Evolutionary conservation across 352 stramenopile genomes (phyloP).

Genomic region (Phytophthora pistaciae): DNA sequence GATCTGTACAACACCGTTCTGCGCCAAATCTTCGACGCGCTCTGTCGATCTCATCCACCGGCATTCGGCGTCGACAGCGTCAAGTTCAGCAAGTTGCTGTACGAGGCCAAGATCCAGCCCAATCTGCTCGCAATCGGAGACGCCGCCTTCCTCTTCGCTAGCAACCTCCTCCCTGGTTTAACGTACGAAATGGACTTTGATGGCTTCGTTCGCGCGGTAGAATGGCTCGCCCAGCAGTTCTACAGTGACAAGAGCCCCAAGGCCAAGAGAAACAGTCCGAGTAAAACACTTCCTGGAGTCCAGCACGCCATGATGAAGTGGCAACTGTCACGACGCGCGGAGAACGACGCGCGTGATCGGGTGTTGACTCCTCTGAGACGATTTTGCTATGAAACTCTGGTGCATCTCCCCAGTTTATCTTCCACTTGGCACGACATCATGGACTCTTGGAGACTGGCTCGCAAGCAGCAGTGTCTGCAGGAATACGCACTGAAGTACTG

Average conservation of each 20-base stretch:
- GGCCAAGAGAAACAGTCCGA: not conserved
- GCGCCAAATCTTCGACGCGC: slow-evolving; percentile 46
- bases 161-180: slow-evolving; percentile 43
- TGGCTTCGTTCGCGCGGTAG: slow-evolving; percentile 54
- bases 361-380: slow-evolving; percentile 22
- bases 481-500: slow-evolving; percentile 45
- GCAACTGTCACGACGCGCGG: slow-evolving; percentile 11
- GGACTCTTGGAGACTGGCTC: slow-evolving; percentile 50
- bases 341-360: slow-evolving; percentile 4
- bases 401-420: slow-evolving; percentile 49
- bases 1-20: slow-evolving; percentile 51
- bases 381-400: slow-evolving; percentile 60
- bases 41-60: slow-evolving; percentile 64
- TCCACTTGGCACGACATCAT: slow-evolving; percentile 54
- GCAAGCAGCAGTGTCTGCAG: slow-evolving; percentile 45
- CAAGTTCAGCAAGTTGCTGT: slow-evolving; percentile 84
- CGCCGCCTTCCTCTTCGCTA: slow-evolving; percentile 69
- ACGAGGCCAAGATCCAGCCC: slow-evolving; percentile 66
- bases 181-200: slow-evolving; percentile 71
- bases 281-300: slow-evolving; percentile 4
- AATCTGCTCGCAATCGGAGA: slow-evolving; percentile 63
- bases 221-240: slow-evolving; percentile 47
- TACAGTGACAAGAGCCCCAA: slow-evolving; percentile 20
- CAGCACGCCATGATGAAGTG: slow-evolving; percentile 31
- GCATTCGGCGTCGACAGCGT: slow-evolving; percentile 65